A percentile compares a stretch with the other conserved stretches of the same genome.
phyloP scores from a whole-genome alignment of 805 yeast genomes.

The Candida sithepensis region DNA sequence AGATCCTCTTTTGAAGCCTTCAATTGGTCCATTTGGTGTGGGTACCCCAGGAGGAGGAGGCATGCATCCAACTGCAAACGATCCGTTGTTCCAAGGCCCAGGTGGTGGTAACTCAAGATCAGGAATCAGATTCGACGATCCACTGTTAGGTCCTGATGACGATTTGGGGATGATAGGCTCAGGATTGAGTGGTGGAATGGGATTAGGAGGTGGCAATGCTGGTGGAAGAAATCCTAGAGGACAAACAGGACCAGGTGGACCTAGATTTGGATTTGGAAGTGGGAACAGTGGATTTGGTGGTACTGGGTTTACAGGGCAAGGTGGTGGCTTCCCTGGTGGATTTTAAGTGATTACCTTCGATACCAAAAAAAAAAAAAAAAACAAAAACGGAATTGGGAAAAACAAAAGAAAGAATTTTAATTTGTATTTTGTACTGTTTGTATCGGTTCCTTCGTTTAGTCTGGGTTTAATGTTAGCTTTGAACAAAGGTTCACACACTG shows the following conservation, averaged over 20 bases:
- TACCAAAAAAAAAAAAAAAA: background rate
- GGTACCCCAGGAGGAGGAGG: constrained; percentile 37
- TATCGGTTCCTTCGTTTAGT: background rate
- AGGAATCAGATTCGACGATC: constrained; percentile 51
- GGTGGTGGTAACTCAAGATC: constrained; percentile 3
- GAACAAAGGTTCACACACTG: too few relatives aligned
- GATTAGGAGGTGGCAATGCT: constrained; percentile 14
- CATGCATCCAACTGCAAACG: constrained; percentile 50
- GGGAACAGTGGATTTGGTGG: constrained; percentile 11
- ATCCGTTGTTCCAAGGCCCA: constrained; percentile 43
- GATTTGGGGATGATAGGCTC: constrained; percentile 41
- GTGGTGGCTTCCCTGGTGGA: constrained; percentile 5
- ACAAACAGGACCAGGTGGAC: constrained; percentile 12
- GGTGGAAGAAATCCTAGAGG: constrained; percentile 14
- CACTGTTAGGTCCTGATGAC: constrained; percentile 42
- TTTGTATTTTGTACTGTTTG: background rate
- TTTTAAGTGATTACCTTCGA: background rate
- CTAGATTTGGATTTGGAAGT: constrained; percentile 13
- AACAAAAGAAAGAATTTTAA: background rate
- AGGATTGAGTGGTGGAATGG: constrained; percentile 42
- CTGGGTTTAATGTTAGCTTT: background rate
- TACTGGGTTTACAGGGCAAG: constrained; percentile 3
- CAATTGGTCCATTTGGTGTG: constrained; percentile 36
- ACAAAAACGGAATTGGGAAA: background rate
- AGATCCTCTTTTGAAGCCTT: constrained; percentile 42